These are phyloP conservation scores for Phytophthora megakarya DNA, from an alignment of 352 stramenopile genomes.

Conservation along the genomic window DNA sequence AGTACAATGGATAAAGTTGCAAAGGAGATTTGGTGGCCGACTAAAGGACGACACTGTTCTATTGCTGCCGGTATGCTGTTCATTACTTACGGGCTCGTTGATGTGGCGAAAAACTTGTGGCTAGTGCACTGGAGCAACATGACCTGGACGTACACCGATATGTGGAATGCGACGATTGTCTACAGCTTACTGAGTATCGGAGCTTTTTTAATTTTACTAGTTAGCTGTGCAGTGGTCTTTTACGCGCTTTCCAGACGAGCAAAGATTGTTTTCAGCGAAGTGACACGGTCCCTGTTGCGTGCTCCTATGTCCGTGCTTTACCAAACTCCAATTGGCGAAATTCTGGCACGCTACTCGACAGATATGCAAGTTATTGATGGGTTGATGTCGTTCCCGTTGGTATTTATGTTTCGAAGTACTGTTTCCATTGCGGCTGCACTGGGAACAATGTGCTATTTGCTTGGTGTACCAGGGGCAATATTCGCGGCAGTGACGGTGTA, in stretches of 20 bases:
- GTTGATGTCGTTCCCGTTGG: slow-evolving; percentile 36
- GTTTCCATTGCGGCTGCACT: slow-evolving; percentile 34
- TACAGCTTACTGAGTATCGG: slow-evolving; percentile 38
- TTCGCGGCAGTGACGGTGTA: slow-evolving; percentile 34
- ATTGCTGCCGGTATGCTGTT: slow-evolving; percentile 24
- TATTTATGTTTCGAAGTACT: slow-evolving; percentile 38
- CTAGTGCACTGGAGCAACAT: slow-evolving; percentile 46
- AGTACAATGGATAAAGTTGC: slow-evolving; percentile 24
- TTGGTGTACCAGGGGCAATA: slow-evolving; percentile 29
- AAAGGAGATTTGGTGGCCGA: slow-evolving; percentile 34
- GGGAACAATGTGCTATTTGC: slow-evolving; percentile 41
- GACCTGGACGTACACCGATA: slow-evolving; percentile 22
- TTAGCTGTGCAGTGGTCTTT: slow-evolving; percentile 35
- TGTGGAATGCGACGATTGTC: slow-evolving; percentile 35
- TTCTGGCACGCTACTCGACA: slow-evolving; percentile 40
- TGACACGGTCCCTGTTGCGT: slow-evolving; percentile 37
- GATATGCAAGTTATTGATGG: slow-evolving; percentile 43
- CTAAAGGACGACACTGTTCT: slow-evolving; percentile 12
- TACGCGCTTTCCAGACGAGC: slow-evolving; percentile 32
- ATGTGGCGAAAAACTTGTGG: slow-evolving; percentile 44
- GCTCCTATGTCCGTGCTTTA: slow-evolving; percentile 46
- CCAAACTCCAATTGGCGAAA: slow-evolving; percentile 43
- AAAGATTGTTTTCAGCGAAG: slow-evolving; percentile 34
- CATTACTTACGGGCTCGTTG: slow-evolving; percentile 31
- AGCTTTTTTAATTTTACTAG: slow-evolving; percentile 33